These are phyloP conservation scores for Pachyrhizus erosus DNA, from an alignment of 306 rosid genomes.

Conservation along the genomic window DNA sequence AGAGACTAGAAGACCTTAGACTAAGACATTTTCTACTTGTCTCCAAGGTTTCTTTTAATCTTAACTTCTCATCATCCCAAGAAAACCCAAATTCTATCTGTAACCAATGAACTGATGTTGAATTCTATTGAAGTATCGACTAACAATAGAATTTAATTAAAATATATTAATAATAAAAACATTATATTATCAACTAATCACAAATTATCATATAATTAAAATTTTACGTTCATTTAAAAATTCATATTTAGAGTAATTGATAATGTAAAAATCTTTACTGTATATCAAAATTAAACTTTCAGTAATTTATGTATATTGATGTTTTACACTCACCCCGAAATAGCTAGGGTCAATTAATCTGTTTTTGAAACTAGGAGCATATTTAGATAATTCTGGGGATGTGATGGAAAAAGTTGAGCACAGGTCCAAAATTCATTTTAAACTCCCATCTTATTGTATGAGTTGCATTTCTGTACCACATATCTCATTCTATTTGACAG, in stretches of 20 bases:
- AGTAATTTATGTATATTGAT: not conserved
- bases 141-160: no score
- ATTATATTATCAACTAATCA: not conserved
- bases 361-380: not conserved
- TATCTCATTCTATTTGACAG: not conserved
- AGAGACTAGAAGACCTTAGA: no score
- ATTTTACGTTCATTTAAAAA: no score
- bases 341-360: not conserved
- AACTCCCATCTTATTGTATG: not conserved
- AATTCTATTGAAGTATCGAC: no score
- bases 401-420: not conserved
- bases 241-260: no score
- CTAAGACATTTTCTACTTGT: not conserved
- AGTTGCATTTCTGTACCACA: not conserved
- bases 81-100: not conserved
- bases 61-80: not conserved
- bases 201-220: no score
- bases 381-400: not conserved
- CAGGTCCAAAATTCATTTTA: not conserved
- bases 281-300: not conserved
- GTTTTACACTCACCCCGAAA: not conserved
- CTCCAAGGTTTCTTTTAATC: not conserved
- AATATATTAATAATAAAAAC: no score
- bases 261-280: not conserved
- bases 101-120: no score